These are phyloP conservation scores for Pseudogymnoascus sp. DNA, from an alignment of 2,329 filamentous ascomycete species.

Conservation along the genomic window DNA sequence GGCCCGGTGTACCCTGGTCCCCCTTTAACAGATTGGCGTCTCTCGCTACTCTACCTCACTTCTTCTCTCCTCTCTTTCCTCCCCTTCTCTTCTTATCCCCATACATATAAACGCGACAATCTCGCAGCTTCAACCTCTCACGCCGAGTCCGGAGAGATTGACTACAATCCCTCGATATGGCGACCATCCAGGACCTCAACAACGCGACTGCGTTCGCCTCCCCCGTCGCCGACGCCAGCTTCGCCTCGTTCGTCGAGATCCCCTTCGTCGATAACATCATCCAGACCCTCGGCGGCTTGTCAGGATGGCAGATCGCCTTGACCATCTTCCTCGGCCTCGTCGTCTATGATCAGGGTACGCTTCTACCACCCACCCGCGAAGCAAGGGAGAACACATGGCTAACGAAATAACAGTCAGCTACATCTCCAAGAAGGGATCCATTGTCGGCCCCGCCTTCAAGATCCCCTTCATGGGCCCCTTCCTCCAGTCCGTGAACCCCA, in stretches of 20 bases:
- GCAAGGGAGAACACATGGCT: slow-evolving; percentile 8
- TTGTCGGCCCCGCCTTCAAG: slow-evolving; percentile 68
- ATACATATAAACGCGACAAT: neutral
- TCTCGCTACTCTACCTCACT: neutral
- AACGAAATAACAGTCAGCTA: slow-evolving; percentile 54
- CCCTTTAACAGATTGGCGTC: neutral
- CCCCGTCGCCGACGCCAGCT: slow-evolving; percentile 26
- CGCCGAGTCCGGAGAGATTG: neutral
- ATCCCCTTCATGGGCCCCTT: slow-evolving; percentile 92
- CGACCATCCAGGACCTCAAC: slow-evolving; percentile 31
- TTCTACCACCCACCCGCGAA: slow-evolving; percentile 15
- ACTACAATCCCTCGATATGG: neutral
- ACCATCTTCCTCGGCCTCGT: slow-evolving; percentile 65
- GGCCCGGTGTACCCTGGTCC: neutral
- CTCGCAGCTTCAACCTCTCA: neutral
- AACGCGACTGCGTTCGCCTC: slow-evolving; percentile 16
- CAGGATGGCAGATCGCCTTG: slow-evolving; percentile 58
- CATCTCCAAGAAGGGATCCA: slow-evolving; percentile 64
- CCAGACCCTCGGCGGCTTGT: slow-evolving; percentile 36
- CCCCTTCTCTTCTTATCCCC: neutral
- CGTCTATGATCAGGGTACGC: slow-evolving; percentile 84
- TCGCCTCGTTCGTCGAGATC: slow-evolving; percentile 22
- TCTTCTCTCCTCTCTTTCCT: neutral
- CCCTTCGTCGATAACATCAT: slow-evolving; percentile 1
- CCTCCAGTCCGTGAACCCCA: slow-evolving; percentile 81